phyloP scores from a whole-genome alignment of 768 basidiomycete genomes.

The Leccinum sublutescens region DNA sequence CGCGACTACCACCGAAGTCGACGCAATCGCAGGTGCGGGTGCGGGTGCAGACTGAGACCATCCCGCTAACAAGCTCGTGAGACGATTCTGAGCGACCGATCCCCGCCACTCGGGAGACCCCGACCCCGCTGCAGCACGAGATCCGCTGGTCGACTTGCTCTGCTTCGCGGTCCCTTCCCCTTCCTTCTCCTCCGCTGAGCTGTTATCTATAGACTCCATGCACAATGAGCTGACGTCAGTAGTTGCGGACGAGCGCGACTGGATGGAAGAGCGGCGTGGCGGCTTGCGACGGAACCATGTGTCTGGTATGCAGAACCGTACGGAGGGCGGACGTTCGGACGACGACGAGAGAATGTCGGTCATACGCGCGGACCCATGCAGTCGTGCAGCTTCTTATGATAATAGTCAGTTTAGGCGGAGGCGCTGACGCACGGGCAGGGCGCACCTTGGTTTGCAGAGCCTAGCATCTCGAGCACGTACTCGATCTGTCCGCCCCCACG shows the following conservation, averaged over 20 bases:
- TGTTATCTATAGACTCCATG: background rate
- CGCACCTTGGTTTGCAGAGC: constrained; percentile 52
- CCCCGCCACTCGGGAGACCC: constrained; percentile 49
- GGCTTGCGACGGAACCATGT: constrained; percentile 77
- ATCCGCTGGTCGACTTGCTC: constrained; percentile 31
- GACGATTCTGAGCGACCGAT: constrained; percentile 53
- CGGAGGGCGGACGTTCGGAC: constrained; percentile 21
- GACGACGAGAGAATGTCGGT: constrained; percentile 17
- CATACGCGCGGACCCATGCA: constrained; percentile 14
- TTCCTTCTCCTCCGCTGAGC: constrained; percentile 34
- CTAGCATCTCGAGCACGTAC: constrained; percentile 67
- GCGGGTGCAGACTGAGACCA: constrained; percentile 55
- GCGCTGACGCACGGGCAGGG: background rate
- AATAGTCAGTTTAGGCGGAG: background rate
- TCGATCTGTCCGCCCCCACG: constrained; percentile 63
- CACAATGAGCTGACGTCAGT: constrained; percentile 37
- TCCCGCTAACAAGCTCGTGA: constrained; percentile 65
- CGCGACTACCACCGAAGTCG: constrained; percentile 29
- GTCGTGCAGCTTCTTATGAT: constrained; percentile 12
- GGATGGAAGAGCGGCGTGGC: constrained; percentile 47
- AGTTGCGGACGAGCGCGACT: constrained; percentile 51
- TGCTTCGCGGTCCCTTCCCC: constrained; percentile 65
- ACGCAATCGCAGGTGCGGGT: constrained; percentile 16
- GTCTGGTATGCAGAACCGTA: constrained; percentile 71
- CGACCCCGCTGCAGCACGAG: constrained; percentile 19